These are phyloP conservation scores for Beauveria sp. DNA, from an alignment of 2,329 filamentous ascomycete genomes.

Conservation along the genomic window DNA sequence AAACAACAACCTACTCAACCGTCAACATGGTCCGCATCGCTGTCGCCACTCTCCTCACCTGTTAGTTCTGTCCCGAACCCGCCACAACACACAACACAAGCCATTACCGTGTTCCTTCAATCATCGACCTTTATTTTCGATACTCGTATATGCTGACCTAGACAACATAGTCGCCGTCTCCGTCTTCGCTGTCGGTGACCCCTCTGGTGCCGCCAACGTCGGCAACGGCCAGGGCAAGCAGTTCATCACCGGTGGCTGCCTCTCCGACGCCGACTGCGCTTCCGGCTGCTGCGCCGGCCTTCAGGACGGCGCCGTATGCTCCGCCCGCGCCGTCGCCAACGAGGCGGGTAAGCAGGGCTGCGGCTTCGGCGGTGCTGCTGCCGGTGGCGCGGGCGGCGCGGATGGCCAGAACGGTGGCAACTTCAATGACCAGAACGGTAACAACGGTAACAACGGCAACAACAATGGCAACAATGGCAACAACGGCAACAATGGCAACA, in stretches of 20 bases:
- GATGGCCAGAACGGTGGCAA: background rate
- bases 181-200: conserved; percentile 15
- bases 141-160: background rate
- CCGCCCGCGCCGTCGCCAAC: conserved; percentile 19
- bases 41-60: conserved; percentile 17
- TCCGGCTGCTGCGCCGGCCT: conserved; percentile 24
- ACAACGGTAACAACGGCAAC: background rate
- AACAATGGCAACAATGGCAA: too few species aligned
- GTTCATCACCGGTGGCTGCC: conserved; percentile 22
- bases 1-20: background rate
- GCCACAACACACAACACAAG: too few species aligned
- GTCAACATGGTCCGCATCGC: conserved; percentile 28
- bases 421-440: background rate
- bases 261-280: conserved; percentile 20
- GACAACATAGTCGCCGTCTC: conserved; percentile 9
- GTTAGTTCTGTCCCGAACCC: conserved; percentile 13
- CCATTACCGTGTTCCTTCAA: background rate
- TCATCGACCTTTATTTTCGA: background rate
- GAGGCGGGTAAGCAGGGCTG: conserved; percentile 26
- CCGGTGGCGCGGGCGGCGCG: background rate
- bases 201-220: conserved; percentile 18
- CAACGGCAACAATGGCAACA: background rate
- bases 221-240: conserved; percentile 19
- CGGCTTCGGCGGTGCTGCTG: conserved; percentile 17
- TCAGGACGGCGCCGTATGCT: conserved; percentile 20